These are phyloP conservation scores for Talaromyces islandicus DNA, from an alignment of 2,329 filamentous ascomycete species.

Conservation along the genomic window DNA sequence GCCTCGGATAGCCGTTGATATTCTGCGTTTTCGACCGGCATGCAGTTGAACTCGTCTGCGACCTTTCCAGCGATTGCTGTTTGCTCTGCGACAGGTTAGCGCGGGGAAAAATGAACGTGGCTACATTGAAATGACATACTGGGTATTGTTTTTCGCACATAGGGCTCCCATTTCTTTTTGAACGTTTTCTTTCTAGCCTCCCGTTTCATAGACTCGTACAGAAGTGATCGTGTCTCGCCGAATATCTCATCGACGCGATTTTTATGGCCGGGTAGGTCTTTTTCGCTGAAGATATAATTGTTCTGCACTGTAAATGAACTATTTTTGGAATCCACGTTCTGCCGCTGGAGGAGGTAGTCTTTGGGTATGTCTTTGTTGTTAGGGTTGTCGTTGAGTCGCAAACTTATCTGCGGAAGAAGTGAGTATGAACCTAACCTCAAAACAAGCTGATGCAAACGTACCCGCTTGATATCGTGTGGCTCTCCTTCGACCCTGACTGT, in stretches of 20 bases:
- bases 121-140: slow-evolving; percentile 47
- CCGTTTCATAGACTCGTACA: slow-evolving; percentile 42
- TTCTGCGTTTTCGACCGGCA: slow-evolving; percentile 66
- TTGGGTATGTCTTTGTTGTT: slow-evolving; percentile 73
- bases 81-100: slow-evolving; percentile 54
- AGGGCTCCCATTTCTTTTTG: slow-evolving; percentile 55
- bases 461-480: slow-evolving; percentile 47
- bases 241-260: slow-evolving; percentile 38
- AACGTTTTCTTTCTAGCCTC: slow-evolving; percentile 41
- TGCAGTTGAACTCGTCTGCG: slow-evolving; percentile 68
- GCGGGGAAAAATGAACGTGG: not conserved
- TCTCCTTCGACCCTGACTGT: slow-evolving; percentile 59
- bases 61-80: slow-evolving; percentile 69
- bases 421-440: slow-evolving; percentile 25
- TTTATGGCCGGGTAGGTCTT: slow-evolving; percentile 75
- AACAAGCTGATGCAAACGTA: slow-evolving; percentile 22
- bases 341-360: slow-evolving; percentile 77
- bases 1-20: slow-evolving; percentile 57
- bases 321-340: slow-evolving; percentile 45
- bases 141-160: slow-evolving; percentile 56
- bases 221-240: slow-evolving; percentile 39
- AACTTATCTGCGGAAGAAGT: slow-evolving; percentile 48
- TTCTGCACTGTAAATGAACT: slow-evolving; percentile 57
- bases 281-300: slow-evolving; percentile 88
- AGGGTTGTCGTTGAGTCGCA: slow-evolving; percentile 62